phyloP scores from a whole-genome alignment of 805 yeast genomes.

The Teunomyces tritomae region DNA sequence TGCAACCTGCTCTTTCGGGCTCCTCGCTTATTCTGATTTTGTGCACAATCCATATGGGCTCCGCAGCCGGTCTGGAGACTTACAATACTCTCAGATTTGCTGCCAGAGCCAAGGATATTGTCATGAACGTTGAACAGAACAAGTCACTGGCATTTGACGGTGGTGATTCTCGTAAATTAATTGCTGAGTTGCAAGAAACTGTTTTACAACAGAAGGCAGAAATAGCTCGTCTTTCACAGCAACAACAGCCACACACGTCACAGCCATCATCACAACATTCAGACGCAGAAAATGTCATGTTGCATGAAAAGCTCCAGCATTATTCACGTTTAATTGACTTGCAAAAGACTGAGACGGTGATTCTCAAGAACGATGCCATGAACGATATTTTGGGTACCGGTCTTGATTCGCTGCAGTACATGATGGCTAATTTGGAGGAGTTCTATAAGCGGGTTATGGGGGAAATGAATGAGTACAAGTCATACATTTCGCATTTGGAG shows the following conservation, averaged over 20 bases:
- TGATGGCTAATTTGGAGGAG: constrained; percentile 48
- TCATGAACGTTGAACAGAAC: constrained; percentile 60
- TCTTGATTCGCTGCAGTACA: constrained; percentile 35
- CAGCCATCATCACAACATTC: no score
- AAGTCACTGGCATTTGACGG: constrained; percentile 37
- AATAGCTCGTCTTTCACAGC: constrained; percentile 31
- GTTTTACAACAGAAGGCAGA: constrained; percentile 62
- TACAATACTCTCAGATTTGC: constrained; percentile 88
- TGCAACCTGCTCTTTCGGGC: constrained; percentile 92
- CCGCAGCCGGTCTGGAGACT: constrained; percentile 58
- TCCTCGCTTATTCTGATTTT: constrained; percentile 77
- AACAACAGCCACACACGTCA: neutral
- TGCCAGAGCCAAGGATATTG: constrained; percentile 85
- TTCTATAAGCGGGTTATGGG: constrained; percentile 45
- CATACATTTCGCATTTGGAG: constrained; percentile 61
- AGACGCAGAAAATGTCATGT: constrained; percentile 60
- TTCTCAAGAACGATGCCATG: constrained; percentile 56
- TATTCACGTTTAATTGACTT: constrained; percentile 61
- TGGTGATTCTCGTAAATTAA: constrained; percentile 37
- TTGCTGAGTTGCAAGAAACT: constrained; percentile 56
- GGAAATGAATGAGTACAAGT: constrained; percentile 58
- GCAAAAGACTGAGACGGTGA: constrained; percentile 53
- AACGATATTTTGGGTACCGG: constrained; percentile 55
- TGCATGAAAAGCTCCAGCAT: constrained; percentile 69
- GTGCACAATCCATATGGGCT: constrained; percentile 78